These are phyloP conservation scores for Mrakia frigida DNA, from an alignment of 768 basidiomycete species.

Conservation along the genomic window DNA sequence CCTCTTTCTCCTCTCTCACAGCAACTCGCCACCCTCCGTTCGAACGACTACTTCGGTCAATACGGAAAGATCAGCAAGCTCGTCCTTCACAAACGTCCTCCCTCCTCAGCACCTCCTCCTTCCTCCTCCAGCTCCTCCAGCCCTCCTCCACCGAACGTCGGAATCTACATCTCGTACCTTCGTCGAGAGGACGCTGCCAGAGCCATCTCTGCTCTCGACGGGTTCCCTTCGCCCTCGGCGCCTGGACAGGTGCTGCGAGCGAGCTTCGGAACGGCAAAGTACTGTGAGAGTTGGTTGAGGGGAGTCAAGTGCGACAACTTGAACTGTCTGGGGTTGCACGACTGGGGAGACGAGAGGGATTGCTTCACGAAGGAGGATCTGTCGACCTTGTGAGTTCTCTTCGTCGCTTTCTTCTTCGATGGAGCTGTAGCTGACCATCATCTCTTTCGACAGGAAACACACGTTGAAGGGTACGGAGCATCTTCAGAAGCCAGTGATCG, in stretches of 20 bases:
- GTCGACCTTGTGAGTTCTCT: conserved; percentile 67
- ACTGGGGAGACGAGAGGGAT: conserved; percentile 98
- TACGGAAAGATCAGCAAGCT: conserved; percentile 98
- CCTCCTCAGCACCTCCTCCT: conserved; percentile 59
- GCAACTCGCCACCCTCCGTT: conserved; percentile 72
- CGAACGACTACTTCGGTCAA: conserved; percentile 94
- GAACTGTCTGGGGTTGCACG: conserved; percentile 89
- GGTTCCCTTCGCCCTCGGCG: conserved; percentile 81
- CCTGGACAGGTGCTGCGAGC: conserved; percentile 85
- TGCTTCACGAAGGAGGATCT: conserved; percentile 96
- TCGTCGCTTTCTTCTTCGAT: not conserved
- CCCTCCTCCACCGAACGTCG: conserved; percentile 50
- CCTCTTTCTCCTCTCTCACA: not conserved
- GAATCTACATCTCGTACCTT: conserved; percentile 95
- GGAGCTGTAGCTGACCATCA: not conserved
- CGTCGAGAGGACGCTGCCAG: conserved; percentile 90
- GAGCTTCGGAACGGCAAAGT: conserved; percentile 93
- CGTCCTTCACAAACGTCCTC: conserved; percentile 79
- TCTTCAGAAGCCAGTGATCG: conserved; percentile 24
- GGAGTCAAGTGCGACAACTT: conserved; percentile 67
- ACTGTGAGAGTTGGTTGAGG: conserved; percentile 92
- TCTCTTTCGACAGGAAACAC: conserved; percentile 62
- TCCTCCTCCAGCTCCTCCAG: conserved; percentile 29
- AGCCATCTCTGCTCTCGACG: conserved; percentile 88
- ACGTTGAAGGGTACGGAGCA: conserved; percentile 80